Base-by-base conservation (phyloP, 345 rosid genomes). In the Eucalyptus melliodora region DNA sequence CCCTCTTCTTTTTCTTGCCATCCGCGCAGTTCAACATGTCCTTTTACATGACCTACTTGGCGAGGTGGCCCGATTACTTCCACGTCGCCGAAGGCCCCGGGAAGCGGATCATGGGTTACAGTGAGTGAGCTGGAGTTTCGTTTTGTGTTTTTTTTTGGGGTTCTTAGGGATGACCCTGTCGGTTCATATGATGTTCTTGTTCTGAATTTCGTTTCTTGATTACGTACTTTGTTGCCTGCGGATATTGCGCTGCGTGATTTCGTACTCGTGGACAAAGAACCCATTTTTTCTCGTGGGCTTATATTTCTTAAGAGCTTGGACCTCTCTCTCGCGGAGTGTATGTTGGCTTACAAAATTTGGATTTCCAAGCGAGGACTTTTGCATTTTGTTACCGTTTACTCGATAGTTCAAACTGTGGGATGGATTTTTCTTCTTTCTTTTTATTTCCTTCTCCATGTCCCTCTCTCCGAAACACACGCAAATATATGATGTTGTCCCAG, bases 31-130 rank as follows among this genome's bases (percentile, higher is more conserved):
- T 98, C 92, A 97, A 97, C 86, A 97, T 98, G 99, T 96, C 99
- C 6, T 96, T 96, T 89, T 98, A 98, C 91, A 96, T 97, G 99
- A 97, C 97, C 88, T 98, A 97, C 92, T 91, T 98, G 93, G 99
- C 99, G 88, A 94, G 98, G 88, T 97, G 98, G 98, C 99, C 98
- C 9, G 99, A 98, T 90, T 97, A 96, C 92, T 98, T 97, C 87
- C 99, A 96, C 91, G 99, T 98, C 30, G 96, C 99, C 21, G 97
- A 98, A 93, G 97, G 91, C 86, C 96, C 99, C 6, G 96, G 96
- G 8, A 92, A 91, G 92, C 93, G 93, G 88, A 92, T 96, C 90
- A 98, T 98, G 98, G 99, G 99, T 83, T 98, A 98, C 92, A 96
- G 99, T 96, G 90, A 88, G 83, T 77, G 15, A 77, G 83, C 83